These are phyloP conservation scores for Dissophora ornata DNA, from an alignment of 192 early-diverging fungal genomes.

Conservation along the genomic window DNA sequence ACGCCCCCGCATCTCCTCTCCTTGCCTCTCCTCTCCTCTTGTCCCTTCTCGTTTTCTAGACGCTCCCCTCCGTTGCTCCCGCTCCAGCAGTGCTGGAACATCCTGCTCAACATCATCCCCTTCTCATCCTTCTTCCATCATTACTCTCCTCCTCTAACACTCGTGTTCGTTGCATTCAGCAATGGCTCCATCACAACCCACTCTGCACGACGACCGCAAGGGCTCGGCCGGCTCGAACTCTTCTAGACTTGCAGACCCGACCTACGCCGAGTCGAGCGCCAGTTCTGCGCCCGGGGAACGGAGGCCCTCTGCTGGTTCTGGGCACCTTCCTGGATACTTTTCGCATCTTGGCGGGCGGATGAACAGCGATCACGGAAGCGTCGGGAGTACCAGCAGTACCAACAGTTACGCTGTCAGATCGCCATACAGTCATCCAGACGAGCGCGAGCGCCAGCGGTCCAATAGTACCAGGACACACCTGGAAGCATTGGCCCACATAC, in stretches of 20 bases:
- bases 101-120: neutral
- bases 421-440: constrained; percentile 6
- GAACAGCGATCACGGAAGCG: constrained; percentile 7
- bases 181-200: constrained; percentile 38
- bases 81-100: too few relatives aligned
- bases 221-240: constrained; percentile 13
- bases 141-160: too few relatives aligned
- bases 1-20: too few relatives aligned
- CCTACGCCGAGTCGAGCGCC: neutral
- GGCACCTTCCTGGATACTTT: constrained; percentile 23
- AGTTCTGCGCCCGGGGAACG: constrained; percentile 6
- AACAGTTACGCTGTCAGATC: neutral
- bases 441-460: constrained; percentile 3
- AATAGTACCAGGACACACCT: constrained; percentile 9
- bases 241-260: neutral
- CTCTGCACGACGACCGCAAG: constrained; percentile 13
- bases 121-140: neutral
- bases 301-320: constrained; percentile 35
- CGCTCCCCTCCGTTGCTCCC: neutral
- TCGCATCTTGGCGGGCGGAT: too few relatives aligned
- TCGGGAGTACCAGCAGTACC: neutral
- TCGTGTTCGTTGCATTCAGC: too few relatives aligned
- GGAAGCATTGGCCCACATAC: neutral
- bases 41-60: neutral
- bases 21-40: neutral